phyloP scores from a whole-genome alignment of 208 protist species.

The Acanthamoeba castellanii region DNA sequence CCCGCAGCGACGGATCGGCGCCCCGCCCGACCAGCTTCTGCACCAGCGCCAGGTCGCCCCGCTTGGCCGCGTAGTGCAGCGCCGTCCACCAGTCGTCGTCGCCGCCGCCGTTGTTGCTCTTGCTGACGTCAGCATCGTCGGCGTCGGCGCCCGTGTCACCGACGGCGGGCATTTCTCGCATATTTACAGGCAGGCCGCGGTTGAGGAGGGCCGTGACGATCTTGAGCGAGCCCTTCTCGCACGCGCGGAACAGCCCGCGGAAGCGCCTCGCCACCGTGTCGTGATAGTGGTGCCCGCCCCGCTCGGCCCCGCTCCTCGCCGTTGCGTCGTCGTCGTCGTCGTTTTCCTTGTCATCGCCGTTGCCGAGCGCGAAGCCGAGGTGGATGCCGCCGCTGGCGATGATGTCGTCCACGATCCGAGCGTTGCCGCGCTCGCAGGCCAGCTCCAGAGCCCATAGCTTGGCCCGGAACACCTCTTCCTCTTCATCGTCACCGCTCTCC shows the following conservation, averaged over 20 bases:
- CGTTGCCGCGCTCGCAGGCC: constrained; percentile 7
- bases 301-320: not conserved
- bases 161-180: not conserved
- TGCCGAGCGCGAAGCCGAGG: not conserved
- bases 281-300: not conserved
- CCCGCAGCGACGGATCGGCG: not conserved
- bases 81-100: not conserved
- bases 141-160: too few relatives aligned
- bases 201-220: constrained; percentile 9
- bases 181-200: constrained; percentile 22
- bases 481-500: not conserved
- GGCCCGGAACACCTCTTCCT: not conserved
- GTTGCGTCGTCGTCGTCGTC: not conserved
- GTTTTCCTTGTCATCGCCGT: not conserved
- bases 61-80: constrained; percentile 7
- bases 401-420: not conserved
- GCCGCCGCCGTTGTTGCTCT: not conserved
- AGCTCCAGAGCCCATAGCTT: constrained; percentile 22
- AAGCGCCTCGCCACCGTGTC: not conserved
- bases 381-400: constrained; percentile 29
- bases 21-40: constrained; percentile 13
- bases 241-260: constrained; percentile 1
- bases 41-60: constrained; percentile 4
- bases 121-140: not conserved
- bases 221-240: constrained; percentile 25